These are phyloP conservation scores for Penicillium griseofulvum DNA, from an alignment of 2,329 filamentous ascomycete genomes.

Conservation along the genomic window DNA sequence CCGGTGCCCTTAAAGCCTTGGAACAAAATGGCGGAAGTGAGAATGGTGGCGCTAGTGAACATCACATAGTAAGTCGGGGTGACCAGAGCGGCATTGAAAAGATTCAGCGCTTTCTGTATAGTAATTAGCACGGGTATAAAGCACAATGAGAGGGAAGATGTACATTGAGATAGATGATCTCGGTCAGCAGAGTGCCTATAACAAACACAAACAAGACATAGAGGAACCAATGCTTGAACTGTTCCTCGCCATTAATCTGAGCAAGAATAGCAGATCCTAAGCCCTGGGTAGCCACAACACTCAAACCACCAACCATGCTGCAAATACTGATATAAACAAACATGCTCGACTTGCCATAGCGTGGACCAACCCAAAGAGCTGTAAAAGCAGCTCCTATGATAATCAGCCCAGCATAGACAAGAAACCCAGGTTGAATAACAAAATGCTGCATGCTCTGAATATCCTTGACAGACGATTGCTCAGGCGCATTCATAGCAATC, in stretches of 20 bases:
- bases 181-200: slow-evolving; percentile 79
- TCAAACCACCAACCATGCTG: slow-evolving; percentile 89
- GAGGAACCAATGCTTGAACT: slow-evolving; percentile 97
- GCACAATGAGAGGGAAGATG: slow-evolving; percentile 43
- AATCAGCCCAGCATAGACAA: slow-evolving; percentile 79
- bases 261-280: slow-evolving; percentile 87
- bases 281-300: slow-evolving; percentile 92
- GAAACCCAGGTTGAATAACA: slow-evolving; percentile 81
- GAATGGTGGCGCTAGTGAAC: slow-evolving; percentile 93
- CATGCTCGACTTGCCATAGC: slow-evolving; percentile 96
- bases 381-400: slow-evolving; percentile 69
- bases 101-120: slow-evolving; percentile 88
- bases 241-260: slow-evolving; percentile 73
- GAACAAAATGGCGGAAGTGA: slow-evolving; percentile 90
- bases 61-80: slow-evolving; percentile 99
- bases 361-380: slow-evolving; percentile 77
- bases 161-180: slow-evolving; percentile 95
- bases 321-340: slow-evolving; percentile 95
- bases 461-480: slow-evolving; percentile 75
- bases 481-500: slow-evolving; percentile 90
- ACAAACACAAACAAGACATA: slow-evolving; percentile 92
- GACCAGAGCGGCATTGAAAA: slow-evolving; percentile 95
- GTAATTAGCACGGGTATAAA: background rate
- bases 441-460: slow-evolving; percentile 92
- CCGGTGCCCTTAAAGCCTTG: slow-evolving; percentile 87